phyloP scores from a whole-genome alignment of 768 basidiomycete genomes.

The Artomyces pyxidatus region DNA sequence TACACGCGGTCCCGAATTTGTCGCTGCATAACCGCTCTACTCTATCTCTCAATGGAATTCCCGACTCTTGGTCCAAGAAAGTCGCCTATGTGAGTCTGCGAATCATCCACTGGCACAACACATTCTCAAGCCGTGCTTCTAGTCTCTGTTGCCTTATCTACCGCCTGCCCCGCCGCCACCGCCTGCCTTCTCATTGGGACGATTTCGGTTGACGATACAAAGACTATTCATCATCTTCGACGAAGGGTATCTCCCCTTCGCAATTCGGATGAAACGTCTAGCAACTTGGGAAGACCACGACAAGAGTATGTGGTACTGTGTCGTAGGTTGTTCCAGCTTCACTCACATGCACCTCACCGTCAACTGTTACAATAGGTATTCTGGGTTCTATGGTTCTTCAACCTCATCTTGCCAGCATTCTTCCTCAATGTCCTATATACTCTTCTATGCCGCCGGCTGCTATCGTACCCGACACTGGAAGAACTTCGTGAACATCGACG shows the following conservation, averaged over 20 bases:
- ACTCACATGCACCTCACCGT: not conserved
- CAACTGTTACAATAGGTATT: conserved; percentile 43
- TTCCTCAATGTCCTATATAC: conserved; percentile 39
- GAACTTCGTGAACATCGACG: conserved; percentile 46
- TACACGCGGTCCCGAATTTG: no score
- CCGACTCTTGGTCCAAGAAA: no score
- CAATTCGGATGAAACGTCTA: conserved; percentile 30
- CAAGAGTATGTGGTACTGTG: conserved; percentile 42
- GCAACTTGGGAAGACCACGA: conserved; percentile 48
- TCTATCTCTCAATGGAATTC: no score
- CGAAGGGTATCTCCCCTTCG: conserved; percentile 41
- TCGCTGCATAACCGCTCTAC: no score
- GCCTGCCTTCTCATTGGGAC: conserved; percentile 46
- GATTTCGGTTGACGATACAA: conserved; percentile 42
- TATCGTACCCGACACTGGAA: conserved; percentile 45
- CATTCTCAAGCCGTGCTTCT: no score
- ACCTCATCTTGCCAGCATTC: conserved; percentile 46
- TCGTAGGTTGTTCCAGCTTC: conserved; percentile 29
- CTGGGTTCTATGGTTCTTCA: conserved; percentile 58
- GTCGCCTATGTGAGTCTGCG: no score
- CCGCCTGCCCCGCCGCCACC: conserved; percentile 21
- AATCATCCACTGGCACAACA: no score
- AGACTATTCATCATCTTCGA: conserved; percentile 46
- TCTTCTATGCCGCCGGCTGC: conserved; percentile 40
- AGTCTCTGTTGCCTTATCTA: conserved; percentile 32